Evolutionary conservation across 2,329 filamentous ascomycete species (phyloP).

Genomic region (Tolypocladium amazonense): DNA sequence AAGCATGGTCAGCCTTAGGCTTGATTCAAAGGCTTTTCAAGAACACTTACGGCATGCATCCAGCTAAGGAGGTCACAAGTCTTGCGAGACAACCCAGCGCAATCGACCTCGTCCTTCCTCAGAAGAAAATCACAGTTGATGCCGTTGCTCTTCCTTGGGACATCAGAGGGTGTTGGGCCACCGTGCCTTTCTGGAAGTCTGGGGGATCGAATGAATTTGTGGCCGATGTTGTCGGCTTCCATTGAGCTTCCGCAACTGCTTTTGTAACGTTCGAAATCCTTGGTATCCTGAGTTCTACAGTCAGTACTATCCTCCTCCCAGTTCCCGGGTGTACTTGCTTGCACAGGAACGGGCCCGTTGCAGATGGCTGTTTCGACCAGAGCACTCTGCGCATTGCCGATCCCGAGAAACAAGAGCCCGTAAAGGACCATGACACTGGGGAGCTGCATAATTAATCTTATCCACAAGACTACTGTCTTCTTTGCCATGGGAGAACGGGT

Average conservation of each 20-base stretch:
- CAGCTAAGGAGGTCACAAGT: not conserved
- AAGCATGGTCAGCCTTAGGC: not conserved
- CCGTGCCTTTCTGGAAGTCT: not conserved
- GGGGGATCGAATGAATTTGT: no score
- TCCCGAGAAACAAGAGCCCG: not conserved
- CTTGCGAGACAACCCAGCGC: not conserved
- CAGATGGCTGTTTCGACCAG: not conserved
- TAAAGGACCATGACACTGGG: not conserved
- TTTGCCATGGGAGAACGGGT: not conserved
- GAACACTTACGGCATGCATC: not conserved
- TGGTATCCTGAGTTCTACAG: not conserved
- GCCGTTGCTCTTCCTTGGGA: not conserved
- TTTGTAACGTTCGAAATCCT: no score
- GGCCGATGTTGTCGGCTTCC: no score
- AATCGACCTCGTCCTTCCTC: not conserved
- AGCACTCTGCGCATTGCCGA: not conserved
- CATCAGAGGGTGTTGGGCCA: not conserved
- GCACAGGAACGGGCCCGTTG: not conserved
- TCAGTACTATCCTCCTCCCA: not conserved
- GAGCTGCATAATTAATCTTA: not conserved
- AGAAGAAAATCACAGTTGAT: not conserved
- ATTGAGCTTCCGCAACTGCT: no score
- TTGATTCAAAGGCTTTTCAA: not conserved
- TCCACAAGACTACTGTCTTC: not conserved
- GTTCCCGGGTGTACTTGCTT: not conserved